Base-by-base conservation (phyloP, 192 early-diverging fungal genomes). In the Backusella liffmaniae region DNA sequence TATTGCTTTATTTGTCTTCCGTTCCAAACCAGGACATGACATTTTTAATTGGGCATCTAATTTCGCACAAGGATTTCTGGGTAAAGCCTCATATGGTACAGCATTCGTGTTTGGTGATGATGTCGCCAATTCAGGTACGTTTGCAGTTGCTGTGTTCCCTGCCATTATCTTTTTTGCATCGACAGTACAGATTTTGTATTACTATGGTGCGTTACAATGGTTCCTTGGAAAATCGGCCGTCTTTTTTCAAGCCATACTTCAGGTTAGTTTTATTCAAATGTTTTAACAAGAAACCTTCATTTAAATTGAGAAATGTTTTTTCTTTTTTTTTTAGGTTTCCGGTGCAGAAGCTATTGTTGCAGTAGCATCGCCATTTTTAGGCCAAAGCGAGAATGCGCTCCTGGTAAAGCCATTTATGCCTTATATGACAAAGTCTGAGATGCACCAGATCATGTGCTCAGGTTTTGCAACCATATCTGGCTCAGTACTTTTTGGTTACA, bases 401-500 rank as follows among this genome's bases (percentile, higher is more conserved):
- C 83, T 97, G 73, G 89, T 96, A 44, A 88, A 88, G 66, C 94
- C 94, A 70, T 96, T 94, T 77, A 73, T 97, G 26, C 88, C 90
- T 75, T 90, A 91, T 79, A 91, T 95, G 90, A 97, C 96, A 49
- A 86, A 82, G n/a, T 91, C 94, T 7, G 96, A 97, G 83, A 82
- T 97, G 65, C 94, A 96, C 82, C 89, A 94, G 34, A 88, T 92
- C 85, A 92, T 97, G 92, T 88, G 89, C 7, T 94, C 93, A 66
- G 96, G 96, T 76, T 97, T 97, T 82, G 91, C 96, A 59, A 97
- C 96, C 65, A 92, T 97, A 74, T 90, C 94, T 72, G 95, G 94
- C 36, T 95, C 96, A 4, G 91, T 92, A 12, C 84, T 94, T 36
- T 84, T 90, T 66, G 92, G 86, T 46, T 96, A 95, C 80, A 86